phyloP scores from a whole-genome alignment of 139 green algal genomes.

The Dunaliella sp. region DNA sequence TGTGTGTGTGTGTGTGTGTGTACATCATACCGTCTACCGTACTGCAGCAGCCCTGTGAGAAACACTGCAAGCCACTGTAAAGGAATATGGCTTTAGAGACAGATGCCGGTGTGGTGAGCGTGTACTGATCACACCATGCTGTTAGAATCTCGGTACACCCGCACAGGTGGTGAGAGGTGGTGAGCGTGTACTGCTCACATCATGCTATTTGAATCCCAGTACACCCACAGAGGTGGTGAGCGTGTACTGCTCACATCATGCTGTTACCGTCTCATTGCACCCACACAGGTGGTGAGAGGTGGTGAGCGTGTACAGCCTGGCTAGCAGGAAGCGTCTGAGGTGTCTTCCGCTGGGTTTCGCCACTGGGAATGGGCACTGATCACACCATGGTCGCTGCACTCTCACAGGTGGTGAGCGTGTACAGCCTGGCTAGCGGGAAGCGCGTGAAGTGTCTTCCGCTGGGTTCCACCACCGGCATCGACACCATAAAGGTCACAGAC shows the following conservation, averaged over 20 bases:
- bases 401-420: constrained; percentile 24
- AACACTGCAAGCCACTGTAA: no score
- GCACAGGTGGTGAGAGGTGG: no score
- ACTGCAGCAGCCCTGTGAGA: no score
- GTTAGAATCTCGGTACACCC: neutral
- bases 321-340: neutral
- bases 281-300: no score
- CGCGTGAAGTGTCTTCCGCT: constrained; percentile 23
- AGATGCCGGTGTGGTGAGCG: neutral
- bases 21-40: no score
- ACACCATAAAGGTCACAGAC: neutral
- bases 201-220: neutral
- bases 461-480: neutral
- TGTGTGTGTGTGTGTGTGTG: no score
- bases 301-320: neutral
- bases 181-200: neutral
- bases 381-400: neutral
- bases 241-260: neutral
- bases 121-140: neutral
- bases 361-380: no score
- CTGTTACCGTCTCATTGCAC: neutral
- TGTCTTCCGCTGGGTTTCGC: neutral
- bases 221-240: neutral
- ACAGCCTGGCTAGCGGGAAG: constrained; percentile 25
- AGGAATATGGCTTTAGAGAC: no score